Conservation (phyloP, 177 flowering plant species). For the Vitis hybrid region DNA sequence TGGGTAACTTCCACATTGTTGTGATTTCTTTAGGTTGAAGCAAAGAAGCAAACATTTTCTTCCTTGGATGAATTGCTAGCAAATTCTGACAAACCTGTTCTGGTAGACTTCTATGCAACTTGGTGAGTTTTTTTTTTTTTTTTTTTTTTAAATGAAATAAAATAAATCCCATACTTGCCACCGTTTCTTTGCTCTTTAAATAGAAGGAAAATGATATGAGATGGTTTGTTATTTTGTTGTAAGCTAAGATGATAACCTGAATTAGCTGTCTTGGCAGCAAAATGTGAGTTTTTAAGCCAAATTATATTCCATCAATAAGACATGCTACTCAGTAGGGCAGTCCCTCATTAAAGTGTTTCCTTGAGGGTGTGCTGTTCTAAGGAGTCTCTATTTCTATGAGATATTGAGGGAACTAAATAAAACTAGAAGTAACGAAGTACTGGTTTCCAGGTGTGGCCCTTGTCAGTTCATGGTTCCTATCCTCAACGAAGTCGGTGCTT, state of each 20-base stretch:
- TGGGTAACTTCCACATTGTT: too few species aligned
- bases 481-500: constrained; percentile 62
- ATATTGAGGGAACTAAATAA: background rate
- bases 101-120: constrained; percentile 95
- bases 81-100: constrained; percentile 74
- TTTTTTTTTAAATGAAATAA: background rate
- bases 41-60: constrained; percentile 75
- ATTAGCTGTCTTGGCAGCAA: too few species aligned
- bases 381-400: background rate
- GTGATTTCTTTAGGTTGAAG: constrained; percentile 54
- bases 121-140: constrained; percentile 47
- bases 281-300: too few species aligned
- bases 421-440: background rate
- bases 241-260: too few species aligned
- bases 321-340: too few species aligned
- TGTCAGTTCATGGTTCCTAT: constrained; percentile 92
- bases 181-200: background rate
- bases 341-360: too few species aligned
- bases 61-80: constrained; percentile 76
- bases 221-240: background rate
- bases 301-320: too few species aligned
- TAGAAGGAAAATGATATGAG: background rate
- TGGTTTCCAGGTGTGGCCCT: constrained; percentile 87
- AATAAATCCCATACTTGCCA: background rate
- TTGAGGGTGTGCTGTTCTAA: background rate